Base-by-base conservation (phyloP, 768 basidiomycete genomes). In the Crucibulum laeve region DNA sequence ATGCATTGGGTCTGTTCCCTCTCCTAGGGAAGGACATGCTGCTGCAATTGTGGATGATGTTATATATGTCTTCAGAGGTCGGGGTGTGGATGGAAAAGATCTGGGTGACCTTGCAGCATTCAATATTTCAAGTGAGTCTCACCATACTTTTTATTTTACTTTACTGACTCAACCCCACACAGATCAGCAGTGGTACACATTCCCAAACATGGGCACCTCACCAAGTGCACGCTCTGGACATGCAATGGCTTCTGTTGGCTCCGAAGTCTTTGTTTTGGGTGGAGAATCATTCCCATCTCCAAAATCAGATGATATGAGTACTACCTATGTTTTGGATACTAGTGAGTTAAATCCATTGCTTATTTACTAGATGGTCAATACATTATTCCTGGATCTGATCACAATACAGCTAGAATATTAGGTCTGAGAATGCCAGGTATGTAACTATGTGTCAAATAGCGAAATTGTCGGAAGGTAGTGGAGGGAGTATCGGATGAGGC, bases 111-210 rank as follows among this genome's bases (percentile, higher is more conserved):
- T 99, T 18, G 91, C 93, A 0, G 96, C 96, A 2, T 98, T 99
- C 74, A 97, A 95, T 67, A 82, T 99, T 46, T 84, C 91, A 7
- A 98, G 95, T 98, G 52, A 57, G 94, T 79, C 18, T 21, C 35
- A n/a, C 10, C 40, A 18, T 23, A 42, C 36, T 42, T 35, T 19
- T 24, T n/a, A 42, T 52, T 38, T 52, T 42, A 24, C 32, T 49
- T 34, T n/a, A 23, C 7, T 11, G 32, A 8, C 14, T n/a, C 6
- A 19, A 14, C 11, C 19, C n/a, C 10, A 2, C 36, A 24, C 59
- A 97, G 95, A 93, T 64, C 90, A 92, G 57, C 77, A 95, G 53
- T 99, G 96, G 96, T 99, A 94, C 67, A 98, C 94, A 91, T 99
- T 99, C 72, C 93, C 96, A 64, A 96, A 98, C 59, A 99, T 99